Evolutionary conservation across 495 filamentous ascomycete species (phyloP).

Genomic region (Tuber melanosporum): DNA sequence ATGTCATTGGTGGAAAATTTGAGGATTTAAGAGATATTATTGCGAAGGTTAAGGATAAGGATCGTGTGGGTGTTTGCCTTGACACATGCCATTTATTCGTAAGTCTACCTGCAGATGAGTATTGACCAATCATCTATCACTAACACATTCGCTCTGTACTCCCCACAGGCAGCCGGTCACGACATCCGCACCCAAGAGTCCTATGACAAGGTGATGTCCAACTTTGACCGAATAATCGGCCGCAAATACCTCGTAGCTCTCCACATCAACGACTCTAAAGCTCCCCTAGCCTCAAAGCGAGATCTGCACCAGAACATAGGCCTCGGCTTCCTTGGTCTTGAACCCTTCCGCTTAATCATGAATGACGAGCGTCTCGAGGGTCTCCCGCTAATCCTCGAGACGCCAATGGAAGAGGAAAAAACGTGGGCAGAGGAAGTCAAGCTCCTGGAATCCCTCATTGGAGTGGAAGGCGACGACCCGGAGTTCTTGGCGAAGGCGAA

Average conservation of each 20-base stretch:
- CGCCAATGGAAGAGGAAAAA: conserved; percentile 74
- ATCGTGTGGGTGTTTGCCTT: conserved; percentile 87
- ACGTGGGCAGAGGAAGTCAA: conserved; percentile 85
- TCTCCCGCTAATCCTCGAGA: conserved; percentile 89
- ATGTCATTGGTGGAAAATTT: conserved; percentile 77
- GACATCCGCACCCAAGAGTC: conserved; percentile 71
- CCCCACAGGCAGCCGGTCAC: conserved; percentile 64
- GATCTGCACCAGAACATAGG: conserved; percentile 95
- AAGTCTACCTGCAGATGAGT: conserved; percentile 5
- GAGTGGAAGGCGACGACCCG: conserved; percentile 62
- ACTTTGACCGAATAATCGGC: conserved; percentile 77
- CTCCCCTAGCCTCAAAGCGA: conserved; percentile 65
- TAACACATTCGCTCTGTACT: not conserved
- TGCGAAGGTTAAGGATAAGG: conserved; percentile 66
- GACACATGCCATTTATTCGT: conserved; percentile 92
- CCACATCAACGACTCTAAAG: conserved; percentile 91
- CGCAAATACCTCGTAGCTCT: conserved; percentile 71
- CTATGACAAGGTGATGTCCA: conserved; percentile 62
- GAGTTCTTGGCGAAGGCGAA: conserved; percentile 62
- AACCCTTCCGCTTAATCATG: conserved; percentile 84
- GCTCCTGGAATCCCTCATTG: conserved; percentile 79
- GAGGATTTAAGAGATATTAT: conserved; percentile 83
- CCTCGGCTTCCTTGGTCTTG: conserved; percentile 79
- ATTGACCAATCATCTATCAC: not conserved
- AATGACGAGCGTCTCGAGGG: conserved; percentile 71